These are phyloP conservation scores for Rubroshorea leprosula DNA, from an alignment of 345 rosid species.

Conservation along the genomic window DNA sequence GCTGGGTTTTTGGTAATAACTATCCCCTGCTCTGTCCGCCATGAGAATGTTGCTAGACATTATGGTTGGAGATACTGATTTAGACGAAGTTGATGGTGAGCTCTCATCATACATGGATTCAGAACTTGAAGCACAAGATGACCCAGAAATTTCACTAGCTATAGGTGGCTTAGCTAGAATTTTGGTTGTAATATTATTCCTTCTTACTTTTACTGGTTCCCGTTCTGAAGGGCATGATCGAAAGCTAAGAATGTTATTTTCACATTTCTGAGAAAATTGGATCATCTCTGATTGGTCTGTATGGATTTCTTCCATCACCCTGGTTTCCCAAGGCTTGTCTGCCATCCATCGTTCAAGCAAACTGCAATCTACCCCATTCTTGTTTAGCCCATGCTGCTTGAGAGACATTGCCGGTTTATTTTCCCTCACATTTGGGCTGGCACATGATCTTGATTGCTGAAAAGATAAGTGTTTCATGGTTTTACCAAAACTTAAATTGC, in stretches of 20 bases:
- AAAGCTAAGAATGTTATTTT: slow-evolving; percentile 26
- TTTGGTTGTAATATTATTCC: slow-evolving; percentile 52
- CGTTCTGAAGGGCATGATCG: slow-evolving; percentile 30
- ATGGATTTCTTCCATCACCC: slow-evolving; percentile 41
- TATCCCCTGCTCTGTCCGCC: slow-evolving; percentile 39
- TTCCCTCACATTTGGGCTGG: slow-evolving; percentile 48
- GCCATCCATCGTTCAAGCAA: slow-evolving; percentile 80
- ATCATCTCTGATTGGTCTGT: slow-evolving; percentile 22
- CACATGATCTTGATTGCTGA: slow-evolving; percentile 47
- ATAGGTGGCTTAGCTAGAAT: slow-evolving; percentile 47
- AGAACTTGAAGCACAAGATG: slow-evolving; percentile 51
- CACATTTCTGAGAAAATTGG: slow-evolving; percentile 46
- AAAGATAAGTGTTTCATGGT: slow-evolving; percentile 14
- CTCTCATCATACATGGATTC: slow-evolving; percentile 44
- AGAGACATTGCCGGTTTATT: slow-evolving; percentile 33
- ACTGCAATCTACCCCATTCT: slow-evolving; percentile 46
- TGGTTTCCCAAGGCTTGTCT: slow-evolving; percentile 64
- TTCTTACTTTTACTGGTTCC: slow-evolving; percentile 51
- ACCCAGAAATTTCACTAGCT: slow-evolving; percentile 19
- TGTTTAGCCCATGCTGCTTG: slow-evolving; percentile 31
- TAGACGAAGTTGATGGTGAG: slow-evolving; percentile 50
- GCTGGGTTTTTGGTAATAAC: slow-evolving; percentile 48
- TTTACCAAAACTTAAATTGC: too few species aligned
- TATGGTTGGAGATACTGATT: slow-evolving; percentile 53
- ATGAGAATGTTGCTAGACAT: slow-evolving; percentile 30